These are phyloP conservation scores for Triangularia verruculosa DNA, from an alignment of 2,329 filamentous ascomycete species.

Conservation along the genomic window DNA sequence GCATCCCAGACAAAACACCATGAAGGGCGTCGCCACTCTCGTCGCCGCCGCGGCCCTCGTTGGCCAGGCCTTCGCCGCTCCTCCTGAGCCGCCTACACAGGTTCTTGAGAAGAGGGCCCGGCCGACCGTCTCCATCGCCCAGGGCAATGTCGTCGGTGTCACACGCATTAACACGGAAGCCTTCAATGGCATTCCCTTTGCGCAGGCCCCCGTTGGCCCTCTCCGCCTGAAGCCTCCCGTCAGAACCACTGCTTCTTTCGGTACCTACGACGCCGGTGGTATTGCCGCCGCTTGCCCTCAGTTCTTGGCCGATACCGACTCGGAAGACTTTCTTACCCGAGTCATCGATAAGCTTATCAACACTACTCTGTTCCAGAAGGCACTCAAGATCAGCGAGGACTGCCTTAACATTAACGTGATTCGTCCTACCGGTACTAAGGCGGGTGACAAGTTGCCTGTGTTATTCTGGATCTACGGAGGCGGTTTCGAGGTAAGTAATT, in stretches of 20 bases:
- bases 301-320: slow-evolving; percentile 57
- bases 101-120: slow-evolving; percentile 43
- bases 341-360: slow-evolving; percentile 51
- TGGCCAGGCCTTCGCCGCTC: slow-evolving; percentile 23
- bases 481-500: slow-evolving; percentile 50
- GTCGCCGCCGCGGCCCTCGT: slow-evolving; percentile 24
- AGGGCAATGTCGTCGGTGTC: slow-evolving; percentile 55
- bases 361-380: slow-evolving; percentile 54
- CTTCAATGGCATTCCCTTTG: slow-evolving; percentile 74
- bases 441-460: slow-evolving; percentile 59
- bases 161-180: slow-evolving; percentile 53
- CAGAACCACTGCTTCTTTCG: slow-evolving; percentile 54
- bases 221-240: slow-evolving; percentile 69
- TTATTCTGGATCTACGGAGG: slow-evolving; percentile 71
- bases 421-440: slow-evolving; percentile 54
- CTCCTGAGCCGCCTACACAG: slow-evolving; percentile 28
- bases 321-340: slow-evolving; percentile 38
- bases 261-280: slow-evolving; percentile 59
- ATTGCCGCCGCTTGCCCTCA: slow-evolving; percentile 66
- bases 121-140: slow-evolving; percentile 52
- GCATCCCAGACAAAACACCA: slow-evolving; percentile 17
- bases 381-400: slow-evolving; percentile 58
- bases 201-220: slow-evolving; percentile 62
- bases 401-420: slow-evolving; percentile 61
- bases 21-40: slow-evolving; percentile 26